phyloP scores from a whole-genome alignment of 108 stramenopile species.

The Nitzschia palea region DNA sequence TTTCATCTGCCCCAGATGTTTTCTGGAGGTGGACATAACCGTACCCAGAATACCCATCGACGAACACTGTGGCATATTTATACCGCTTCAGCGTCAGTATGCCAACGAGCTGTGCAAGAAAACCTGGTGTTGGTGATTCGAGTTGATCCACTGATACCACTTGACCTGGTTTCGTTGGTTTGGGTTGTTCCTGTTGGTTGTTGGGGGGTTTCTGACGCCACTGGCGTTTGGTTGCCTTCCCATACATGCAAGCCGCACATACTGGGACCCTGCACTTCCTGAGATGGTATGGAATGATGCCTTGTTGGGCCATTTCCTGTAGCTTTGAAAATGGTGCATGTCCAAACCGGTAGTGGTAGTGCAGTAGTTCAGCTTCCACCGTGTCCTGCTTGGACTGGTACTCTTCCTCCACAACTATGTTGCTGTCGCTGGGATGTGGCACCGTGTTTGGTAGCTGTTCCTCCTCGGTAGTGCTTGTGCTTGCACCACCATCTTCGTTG shows the following conservation, averaged over 20 bases:
- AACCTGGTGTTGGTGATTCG: constrained; percentile 35
- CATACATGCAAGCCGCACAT: constrained; percentile 32
- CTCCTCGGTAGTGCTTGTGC: background rate
- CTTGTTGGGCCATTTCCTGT: constrained; percentile 31
- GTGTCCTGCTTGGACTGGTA: too few relatives aligned
- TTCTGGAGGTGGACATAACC: constrained; percentile 39
- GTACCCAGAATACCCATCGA: constrained; percentile 30
- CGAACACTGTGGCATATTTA: constrained; percentile 38
- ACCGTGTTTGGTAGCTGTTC: background rate
- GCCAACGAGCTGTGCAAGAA: constrained; percentile 50
- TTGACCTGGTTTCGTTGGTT: constrained; percentile 28
- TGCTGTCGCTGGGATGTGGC: too few relatives aligned
- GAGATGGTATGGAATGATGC: constrained; percentile 29
- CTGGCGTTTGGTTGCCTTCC: constrained; percentile 1
- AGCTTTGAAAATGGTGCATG: constrained; percentile 29
- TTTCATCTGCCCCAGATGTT: constrained; percentile 35
- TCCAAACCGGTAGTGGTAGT: constrained; percentile 23
- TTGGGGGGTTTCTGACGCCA: constrained; percentile 11
- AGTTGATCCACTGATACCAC: constrained; percentile 47
- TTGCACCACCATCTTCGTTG: background rate
- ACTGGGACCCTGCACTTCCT: constrained; percentile 29
- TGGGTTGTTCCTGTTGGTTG: background rate
- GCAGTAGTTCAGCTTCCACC: constrained; percentile 35
- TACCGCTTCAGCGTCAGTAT: constrained; percentile 33
- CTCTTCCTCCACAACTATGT: too few relatives aligned